phyloP scores from a whole-genome alignment of 441 rosid genomes.

The Populus hybrid region DNA sequence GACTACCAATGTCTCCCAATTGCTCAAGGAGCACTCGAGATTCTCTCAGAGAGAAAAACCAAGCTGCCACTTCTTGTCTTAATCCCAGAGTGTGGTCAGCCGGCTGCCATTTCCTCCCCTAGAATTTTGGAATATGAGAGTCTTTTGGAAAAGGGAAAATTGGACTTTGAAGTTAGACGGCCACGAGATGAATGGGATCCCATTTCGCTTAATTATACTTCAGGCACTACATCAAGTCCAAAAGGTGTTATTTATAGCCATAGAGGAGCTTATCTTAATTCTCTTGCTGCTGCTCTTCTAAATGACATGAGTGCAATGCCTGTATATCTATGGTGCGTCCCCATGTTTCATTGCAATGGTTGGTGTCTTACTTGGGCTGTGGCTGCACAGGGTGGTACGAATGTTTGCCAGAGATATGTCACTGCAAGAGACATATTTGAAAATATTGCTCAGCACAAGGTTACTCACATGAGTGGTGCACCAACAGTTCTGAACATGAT shows the following conservation, averaged over 20 bases:
- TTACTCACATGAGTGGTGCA: slow-evolving; percentile 75
- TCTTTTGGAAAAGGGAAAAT: slow-evolving; percentile 38
- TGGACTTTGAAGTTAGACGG: slow-evolving; percentile 36
- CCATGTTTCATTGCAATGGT: slow-evolving; percentile 81
- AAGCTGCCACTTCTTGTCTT: slow-evolving; percentile 41
- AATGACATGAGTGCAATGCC: slow-evolving; percentile 53
- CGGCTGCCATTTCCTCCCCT: slow-evolving; percentile 11
- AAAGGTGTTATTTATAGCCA: slow-evolving; percentile 79
- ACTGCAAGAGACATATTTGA: slow-evolving; percentile 50
- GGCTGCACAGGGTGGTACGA: slow-evolving; percentile 70
- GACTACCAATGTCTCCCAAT: slow-evolving; percentile 45
- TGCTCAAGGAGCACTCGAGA: slow-evolving; percentile 49
- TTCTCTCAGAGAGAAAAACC: slow-evolving; percentile 33
- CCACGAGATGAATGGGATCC: slow-evolving; percentile 72
- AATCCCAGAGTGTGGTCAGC: slow-evolving; percentile 34
- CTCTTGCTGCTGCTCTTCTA: slow-evolving; percentile 51
- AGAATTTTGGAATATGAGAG: slow-evolving; percentile 43
- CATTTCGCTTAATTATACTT: slow-evolving; percentile 65
- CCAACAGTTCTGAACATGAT: slow-evolving; percentile 68
- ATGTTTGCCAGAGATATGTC: slow-evolving; percentile 51
- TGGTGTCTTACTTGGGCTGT: slow-evolving; percentile 81
- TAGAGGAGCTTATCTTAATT: slow-evolving; percentile 71
- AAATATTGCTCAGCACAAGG: slow-evolving; percentile 36
- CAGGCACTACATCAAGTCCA: slow-evolving; percentile 70
- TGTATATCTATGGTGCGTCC: slow-evolving; percentile 68